Conservation (phyloP, 192 early-diverging fungal species). For the Linnemannia schmuckeri region DNA sequence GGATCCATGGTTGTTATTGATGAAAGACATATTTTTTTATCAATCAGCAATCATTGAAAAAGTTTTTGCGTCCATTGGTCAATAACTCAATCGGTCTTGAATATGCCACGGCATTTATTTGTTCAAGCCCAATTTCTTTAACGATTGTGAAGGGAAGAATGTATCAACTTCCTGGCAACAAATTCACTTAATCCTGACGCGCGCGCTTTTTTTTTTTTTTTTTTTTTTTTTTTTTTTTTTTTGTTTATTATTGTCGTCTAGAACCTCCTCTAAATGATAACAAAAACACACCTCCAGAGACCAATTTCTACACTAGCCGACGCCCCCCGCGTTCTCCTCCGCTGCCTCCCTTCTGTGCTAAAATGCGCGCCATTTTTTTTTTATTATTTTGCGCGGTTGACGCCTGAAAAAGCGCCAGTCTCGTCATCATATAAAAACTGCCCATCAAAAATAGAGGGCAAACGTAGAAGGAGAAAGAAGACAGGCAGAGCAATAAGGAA, state of each 20-base stretch:
- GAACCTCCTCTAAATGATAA: too few species aligned
- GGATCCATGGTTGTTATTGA: not conserved
- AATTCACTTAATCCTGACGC: too few species aligned
- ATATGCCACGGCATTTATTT: not conserved
- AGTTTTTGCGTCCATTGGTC: not conserved
- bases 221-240: too few species aligned
- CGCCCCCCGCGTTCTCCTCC: too few species aligned
- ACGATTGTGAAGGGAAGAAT: too few species aligned
- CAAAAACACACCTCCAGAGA: too few species aligned
- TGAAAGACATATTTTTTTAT: not conserved
- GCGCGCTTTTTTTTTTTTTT: too few species aligned
- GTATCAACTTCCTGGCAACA: too few species aligned
- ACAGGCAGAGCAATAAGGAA: too few species aligned
- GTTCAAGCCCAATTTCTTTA: too few species aligned
- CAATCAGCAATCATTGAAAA: not conserved
- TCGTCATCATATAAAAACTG: not conserved
- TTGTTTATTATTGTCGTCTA: too few species aligned
- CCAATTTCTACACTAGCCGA: too few species aligned
- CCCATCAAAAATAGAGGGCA: not conserved
- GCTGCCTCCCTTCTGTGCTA: not conserved
- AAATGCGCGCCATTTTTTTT: not conserved
- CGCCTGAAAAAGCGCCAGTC: not conserved
- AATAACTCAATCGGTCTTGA: not conserved
- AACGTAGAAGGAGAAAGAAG: not conserved
- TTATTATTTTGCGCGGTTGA: not conserved